Base-by-base conservation (phyloP, 352 stramenopile species). In the Thalassiosira sp. region DNA sequence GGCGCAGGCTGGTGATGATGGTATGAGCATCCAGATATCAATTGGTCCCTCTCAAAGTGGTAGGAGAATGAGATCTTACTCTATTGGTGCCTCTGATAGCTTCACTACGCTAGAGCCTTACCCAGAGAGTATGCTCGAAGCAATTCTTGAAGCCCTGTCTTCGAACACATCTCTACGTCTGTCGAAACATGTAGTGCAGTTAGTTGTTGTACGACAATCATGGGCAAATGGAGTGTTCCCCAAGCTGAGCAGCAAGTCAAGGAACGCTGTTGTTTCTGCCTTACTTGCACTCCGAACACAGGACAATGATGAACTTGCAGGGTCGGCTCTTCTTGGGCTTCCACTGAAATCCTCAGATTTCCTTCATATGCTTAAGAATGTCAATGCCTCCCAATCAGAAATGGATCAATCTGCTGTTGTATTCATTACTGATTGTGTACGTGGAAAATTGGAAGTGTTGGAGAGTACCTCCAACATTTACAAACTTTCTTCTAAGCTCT, bases 31-130 rank as follows among this genome's bases (percentile, higher is more conserved):
- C 28, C 78, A 86, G 40, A 91, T 93, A 60, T 84, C 73, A 3
- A 82, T 88, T 59, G 88, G 88, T n/a, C 86, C 88, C 20, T 72
- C 71, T 20, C 53, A 49, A 27, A 72, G 56, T 37, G 86, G 88
- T 25, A 73, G 81, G 15, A 66, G 88, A 70, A 59, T 59, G n/a
- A 43, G 86, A 52, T 92, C 86, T 15, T 92, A 93, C 54, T 92
- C 88, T 5, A 70, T 93, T 70, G 84, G 86, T 45, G 76, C 81
- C 24, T 79, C 56, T 16, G 58, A 72, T 24, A 60, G 15, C 22
- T 83, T 86, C 57, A 51, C 52, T n/a, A 45, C 70, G 13, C 18
- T 92, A 8, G 58, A 84, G n/a, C 79, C 82, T 43, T 93, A 91
- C 64, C 88, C 88, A 25, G 62, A 76, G 56, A 75, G 70, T 8